Evolutionary conservation across 202 grass and related monocot genomes (phyloP).

Genomic region (Hordeum pubiflorum): DNA sequence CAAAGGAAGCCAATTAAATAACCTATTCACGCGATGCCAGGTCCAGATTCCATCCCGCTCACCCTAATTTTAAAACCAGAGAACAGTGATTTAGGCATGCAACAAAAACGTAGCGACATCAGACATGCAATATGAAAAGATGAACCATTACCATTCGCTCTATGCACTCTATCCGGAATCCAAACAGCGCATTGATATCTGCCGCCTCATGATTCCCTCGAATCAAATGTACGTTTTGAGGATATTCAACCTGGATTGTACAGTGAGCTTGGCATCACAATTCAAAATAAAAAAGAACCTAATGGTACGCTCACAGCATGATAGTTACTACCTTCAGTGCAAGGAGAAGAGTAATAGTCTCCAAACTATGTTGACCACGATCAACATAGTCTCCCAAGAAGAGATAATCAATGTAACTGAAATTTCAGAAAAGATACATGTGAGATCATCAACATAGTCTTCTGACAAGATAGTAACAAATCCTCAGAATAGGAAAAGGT

Average conservation of each 20-base stretch:
- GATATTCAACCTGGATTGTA: constrained; percentile 79
- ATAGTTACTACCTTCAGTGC: constrained; percentile 79
- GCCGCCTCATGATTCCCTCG: constrained; percentile 96
- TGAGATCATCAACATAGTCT: not conserved
- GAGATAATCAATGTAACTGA: constrained; percentile 98
- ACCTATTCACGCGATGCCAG: constrained; percentile 86
- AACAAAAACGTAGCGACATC: not conserved
- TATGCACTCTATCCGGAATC: constrained; percentile 96
- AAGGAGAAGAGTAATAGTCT: constrained; percentile 97
- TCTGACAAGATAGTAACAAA: not conserved
- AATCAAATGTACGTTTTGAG: constrained; percentile 93
- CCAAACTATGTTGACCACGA: constrained; percentile 98
- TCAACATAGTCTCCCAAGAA: constrained; percentile 99
- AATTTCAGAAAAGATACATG: not conserved
- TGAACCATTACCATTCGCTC: constrained; percentile 78
- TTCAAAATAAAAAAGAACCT: not conserved
- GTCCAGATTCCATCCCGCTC: constrained; percentile 98
- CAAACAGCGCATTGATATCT: constrained; percentile 99
- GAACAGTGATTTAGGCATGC: constrained; percentile 4
- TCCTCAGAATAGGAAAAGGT: not conserved
- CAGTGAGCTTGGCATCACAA: not conserved
- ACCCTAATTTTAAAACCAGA: constrained; percentile 56
- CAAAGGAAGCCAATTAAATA: constrained; percentile 99
- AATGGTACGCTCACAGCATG: not conserved
- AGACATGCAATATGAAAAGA: constrained; percentile 11